Conservation (phyloP, 2,329 filamentous ascomycete species). For the Didymella glomerata region DNA sequence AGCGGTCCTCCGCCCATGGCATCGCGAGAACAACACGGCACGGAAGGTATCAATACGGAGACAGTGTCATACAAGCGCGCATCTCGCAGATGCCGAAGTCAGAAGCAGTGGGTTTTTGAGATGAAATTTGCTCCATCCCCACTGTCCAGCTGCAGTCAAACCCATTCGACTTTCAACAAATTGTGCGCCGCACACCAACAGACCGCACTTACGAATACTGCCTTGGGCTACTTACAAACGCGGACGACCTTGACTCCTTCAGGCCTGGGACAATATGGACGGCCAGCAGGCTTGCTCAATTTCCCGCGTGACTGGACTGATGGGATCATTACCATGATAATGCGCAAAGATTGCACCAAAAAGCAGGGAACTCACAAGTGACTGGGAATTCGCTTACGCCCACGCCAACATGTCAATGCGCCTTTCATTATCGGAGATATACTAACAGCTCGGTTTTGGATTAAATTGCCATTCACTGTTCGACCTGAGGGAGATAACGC, state of each 20-base stretch:
- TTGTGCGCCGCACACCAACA: slow-evolving; percentile 8
- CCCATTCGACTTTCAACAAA: slow-evolving; percentile 15
- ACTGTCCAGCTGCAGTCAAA: slow-evolving; percentile 18
- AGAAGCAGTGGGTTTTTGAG: slow-evolving; percentile 20
- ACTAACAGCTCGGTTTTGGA: background rate
- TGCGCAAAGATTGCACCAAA: slow-evolving; percentile 8
- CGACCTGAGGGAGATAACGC: background rate
- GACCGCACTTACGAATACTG: slow-evolving; percentile 4
- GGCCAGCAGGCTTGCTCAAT: slow-evolving; percentile 20
- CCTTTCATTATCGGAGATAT: slow-evolving; percentile 2
- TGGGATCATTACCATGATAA: slow-evolving; percentile 14
- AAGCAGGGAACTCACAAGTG: slow-evolving; percentile 18
- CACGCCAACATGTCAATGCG: slow-evolving; percentile 9
- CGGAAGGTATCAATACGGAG: slow-evolving; percentile 19
- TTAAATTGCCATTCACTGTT: slow-evolving; percentile 2
- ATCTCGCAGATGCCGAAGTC: slow-evolving; percentile 18
- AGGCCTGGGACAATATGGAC: slow-evolving; percentile 10
- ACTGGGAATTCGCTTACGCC: slow-evolving; percentile 1
- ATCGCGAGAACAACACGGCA: slow-evolving; percentile 28
- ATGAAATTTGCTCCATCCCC: slow-evolving; percentile 18
- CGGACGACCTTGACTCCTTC: slow-evolving; percentile 16
- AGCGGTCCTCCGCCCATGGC: slow-evolving; percentile 23
- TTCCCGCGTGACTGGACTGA: slow-evolving; percentile 18
- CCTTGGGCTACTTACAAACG: slow-evolving; percentile 7
- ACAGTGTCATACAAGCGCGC: slow-evolving; percentile 31